Conservation (phyloP, 2,329 filamentous ascomycete species). For the Lasiodiplodia citricola region DNA sequence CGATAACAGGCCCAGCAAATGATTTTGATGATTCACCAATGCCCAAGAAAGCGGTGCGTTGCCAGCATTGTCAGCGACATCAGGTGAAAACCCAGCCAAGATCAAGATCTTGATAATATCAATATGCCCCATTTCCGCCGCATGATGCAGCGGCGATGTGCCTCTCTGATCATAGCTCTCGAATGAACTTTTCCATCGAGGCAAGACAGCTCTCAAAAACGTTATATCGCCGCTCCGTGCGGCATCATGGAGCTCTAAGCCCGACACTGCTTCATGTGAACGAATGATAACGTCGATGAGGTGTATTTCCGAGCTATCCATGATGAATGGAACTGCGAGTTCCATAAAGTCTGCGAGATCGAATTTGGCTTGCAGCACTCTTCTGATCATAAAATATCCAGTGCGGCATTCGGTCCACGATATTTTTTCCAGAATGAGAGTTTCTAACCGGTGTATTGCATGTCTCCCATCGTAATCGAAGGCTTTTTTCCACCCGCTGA, state of each 20-base stretch:
- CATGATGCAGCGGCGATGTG: neutral
- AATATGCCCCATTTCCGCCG: neutral
- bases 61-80: neutral
- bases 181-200: neutral
- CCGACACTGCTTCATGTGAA: neutral
- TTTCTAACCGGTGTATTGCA: neutral
- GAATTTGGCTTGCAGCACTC: neutral
- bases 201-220: neutral
- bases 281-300: neutral
- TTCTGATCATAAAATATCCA: neutral
- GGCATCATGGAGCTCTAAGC: neutral
- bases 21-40: neutral
- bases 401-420: neutral
- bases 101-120: neutral
- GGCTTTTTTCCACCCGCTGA: too few relatives aligned
- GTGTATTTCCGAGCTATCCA: neutral
- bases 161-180: neutral
- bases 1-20: neutral
- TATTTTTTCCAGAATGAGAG: neutral
- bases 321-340: neutral
- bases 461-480: too few relatives aligned
- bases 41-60: neutral
- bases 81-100: neutral
- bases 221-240: neutral
- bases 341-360: neutral